Conservation (phyloP, 352 stramenopile genomes). For the Phytophthora idaei region DNA sequence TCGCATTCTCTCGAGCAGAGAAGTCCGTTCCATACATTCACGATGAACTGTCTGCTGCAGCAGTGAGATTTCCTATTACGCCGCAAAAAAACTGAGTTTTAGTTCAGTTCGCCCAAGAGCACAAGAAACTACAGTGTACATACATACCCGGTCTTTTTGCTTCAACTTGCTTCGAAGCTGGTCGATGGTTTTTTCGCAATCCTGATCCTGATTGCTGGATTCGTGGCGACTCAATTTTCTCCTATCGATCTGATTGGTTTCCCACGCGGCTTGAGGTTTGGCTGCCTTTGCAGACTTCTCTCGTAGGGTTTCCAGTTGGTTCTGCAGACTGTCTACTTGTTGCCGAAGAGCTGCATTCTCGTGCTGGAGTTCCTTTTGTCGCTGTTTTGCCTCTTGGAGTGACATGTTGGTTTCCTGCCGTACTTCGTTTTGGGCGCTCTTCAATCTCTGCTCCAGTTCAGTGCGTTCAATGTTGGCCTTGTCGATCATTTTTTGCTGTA, state of each 20-base stretch:
- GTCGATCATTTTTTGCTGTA: conserved; percentile 35
- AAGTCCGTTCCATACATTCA: conserved; percentile 83
- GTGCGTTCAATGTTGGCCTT: conserved; percentile 39
- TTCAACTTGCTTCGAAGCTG: conserved; percentile 45
- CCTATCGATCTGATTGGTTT: conserved; percentile 6
- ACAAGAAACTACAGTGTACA: neutral
- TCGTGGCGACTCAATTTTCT: conserved; percentile 10
- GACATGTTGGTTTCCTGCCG: conserved; percentile 18
- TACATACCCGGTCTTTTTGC: conserved; percentile 59
- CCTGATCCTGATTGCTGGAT: conserved; percentile 57
- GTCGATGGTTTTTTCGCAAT: conserved; percentile 48
- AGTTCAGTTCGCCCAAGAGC: neutral
- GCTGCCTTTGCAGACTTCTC: neutral
- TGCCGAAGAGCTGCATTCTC: conserved; percentile 35
- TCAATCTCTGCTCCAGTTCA: conserved; percentile 30
- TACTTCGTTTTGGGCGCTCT: conserved; percentile 19
- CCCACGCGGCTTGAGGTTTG: conserved; percentile 15
- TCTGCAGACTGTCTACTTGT: conserved; percentile 38
- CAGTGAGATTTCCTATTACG: conserved; percentile 65
- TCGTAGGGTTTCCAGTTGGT: conserved; percentile 22
- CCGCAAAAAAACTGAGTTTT: neutral
- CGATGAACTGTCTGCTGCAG: conserved; percentile 84
- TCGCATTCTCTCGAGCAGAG: conserved; percentile 74
- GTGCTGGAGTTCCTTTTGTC: conserved; percentile 16
- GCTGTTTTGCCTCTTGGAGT: conserved; percentile 21